A percentile compares a stretch with the other conserved stretches of the same genome.
Evolutionary conservation across 2,329 filamentous ascomycete genomes (phyloP).

Genomic region (Arthrinium phaeospermum): DNA sequence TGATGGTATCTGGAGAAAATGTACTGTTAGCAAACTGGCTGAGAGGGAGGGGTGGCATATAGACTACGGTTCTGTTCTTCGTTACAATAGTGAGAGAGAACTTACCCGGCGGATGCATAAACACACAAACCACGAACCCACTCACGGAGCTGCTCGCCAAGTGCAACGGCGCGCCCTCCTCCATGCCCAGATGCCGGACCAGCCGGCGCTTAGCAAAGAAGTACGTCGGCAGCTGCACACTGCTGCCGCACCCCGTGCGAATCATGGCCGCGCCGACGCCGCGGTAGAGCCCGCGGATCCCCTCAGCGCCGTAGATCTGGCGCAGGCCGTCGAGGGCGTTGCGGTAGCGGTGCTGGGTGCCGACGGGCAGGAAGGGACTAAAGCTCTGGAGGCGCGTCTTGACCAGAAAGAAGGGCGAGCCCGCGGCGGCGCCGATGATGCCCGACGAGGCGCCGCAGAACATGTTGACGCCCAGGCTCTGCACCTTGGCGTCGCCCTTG

Average conservation of each 20-base stretch:
- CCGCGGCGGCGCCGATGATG: slow-evolving; percentile 88
- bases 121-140: slow-evolving; percentile 94
- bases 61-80: neutral
- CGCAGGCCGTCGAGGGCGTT: slow-evolving; percentile 83
- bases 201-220: slow-evolving; percentile 94
- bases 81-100: slow-evolving; percentile 22
- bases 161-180: slow-evolving; percentile 89
- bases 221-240: slow-evolving; percentile 95
- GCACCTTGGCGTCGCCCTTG: slow-evolving; percentile 68
- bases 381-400: slow-evolving; percentile 96
- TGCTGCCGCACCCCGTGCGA: slow-evolving; percentile 92
- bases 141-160: slow-evolving; percentile 86
- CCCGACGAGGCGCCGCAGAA: slow-evolving; percentile 89
- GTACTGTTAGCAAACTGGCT: slow-evolving; percentile 19
- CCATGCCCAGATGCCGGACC: slow-evolving; percentile 81
- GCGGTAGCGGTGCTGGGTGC: slow-evolving; percentile 93
- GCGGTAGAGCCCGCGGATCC: slow-evolving; percentile 81
- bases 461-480: slow-evolving; percentile 91
- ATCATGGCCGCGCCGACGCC: slow-evolving; percentile 95
- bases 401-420: slow-evolving; percentile 96
- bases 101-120: slow-evolving; percentile 95
- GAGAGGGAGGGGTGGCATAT: too few species aligned
- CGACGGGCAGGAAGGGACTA: slow-evolving; percentile 90
- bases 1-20: slow-evolving; percentile 76
- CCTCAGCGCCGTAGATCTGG: slow-evolving; percentile 80